phyloP scores from a whole-genome alignment of 2,329 filamentous ascomycete species.

The Ophiosphaerella herpotricha region DNA sequence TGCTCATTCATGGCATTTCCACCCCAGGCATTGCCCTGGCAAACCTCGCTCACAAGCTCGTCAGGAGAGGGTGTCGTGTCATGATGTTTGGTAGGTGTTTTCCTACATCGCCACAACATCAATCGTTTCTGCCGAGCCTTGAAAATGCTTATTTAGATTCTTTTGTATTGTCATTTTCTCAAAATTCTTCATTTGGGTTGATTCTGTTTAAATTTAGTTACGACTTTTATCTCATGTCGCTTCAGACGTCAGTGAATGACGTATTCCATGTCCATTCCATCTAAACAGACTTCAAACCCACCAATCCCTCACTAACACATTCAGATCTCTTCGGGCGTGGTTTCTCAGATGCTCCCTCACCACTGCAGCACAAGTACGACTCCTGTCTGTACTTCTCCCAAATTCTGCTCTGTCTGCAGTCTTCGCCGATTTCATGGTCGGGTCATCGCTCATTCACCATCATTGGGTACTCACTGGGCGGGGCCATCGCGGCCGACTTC shows the following conservation, averaged over 20 bases:
- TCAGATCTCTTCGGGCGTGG: conserved; percentile 75
- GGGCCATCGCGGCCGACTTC: conserved; percentile 73
- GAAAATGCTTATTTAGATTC: no score
- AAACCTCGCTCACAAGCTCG: conserved; percentile 68
- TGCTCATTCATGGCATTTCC: conserved; percentile 80
- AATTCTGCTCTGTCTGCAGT: conserved; percentile 71
- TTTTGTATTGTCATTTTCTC: no score
- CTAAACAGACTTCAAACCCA: neutral
- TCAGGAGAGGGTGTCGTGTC: conserved; percentile 70
- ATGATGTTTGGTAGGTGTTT: conserved; percentile 69
- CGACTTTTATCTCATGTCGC: no score
- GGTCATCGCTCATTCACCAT: conserved; percentile 70
- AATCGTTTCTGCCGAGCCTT: neutral
- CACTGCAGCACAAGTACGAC: conserved; percentile 67
- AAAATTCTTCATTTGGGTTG: no score
- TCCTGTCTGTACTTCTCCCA: conserved; percentile 74
- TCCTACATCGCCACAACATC: conserved; percentile 1
- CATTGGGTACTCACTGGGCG: conserved; percentile 80
- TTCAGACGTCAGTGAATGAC: no score
- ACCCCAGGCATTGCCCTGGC: conserved; percentile 75
- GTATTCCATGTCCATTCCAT: no score
- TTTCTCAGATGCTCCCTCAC: conserved; percentile 71
- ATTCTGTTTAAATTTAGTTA: no score
- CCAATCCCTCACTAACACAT: neutral
- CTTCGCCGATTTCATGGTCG: conserved; percentile 61